A percentile compares a stretch with the other conserved stretches of the same genome.
Conservation (phyloP, 139 green algal species). For the Micromonas commoda region DNA sequence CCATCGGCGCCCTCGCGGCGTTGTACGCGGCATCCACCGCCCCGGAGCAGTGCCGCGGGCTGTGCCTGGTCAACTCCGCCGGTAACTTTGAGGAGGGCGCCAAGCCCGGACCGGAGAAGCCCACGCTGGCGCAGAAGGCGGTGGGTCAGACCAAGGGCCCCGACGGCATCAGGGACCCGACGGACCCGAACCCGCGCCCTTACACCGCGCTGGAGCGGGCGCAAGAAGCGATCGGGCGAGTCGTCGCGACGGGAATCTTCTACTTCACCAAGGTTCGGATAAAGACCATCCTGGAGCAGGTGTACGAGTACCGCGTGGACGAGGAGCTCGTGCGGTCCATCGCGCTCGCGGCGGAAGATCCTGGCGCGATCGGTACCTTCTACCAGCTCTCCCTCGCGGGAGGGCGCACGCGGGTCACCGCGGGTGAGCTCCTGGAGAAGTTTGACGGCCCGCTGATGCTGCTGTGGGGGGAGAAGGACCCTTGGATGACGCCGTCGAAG, state of each 20-base stretch:
- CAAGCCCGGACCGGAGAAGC: conserved; percentile 23
- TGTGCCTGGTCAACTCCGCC: conserved; percentile 28
- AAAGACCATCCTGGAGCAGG: conserved; percentile 32
- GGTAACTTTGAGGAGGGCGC: conserved; percentile 29
- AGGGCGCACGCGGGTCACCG: conserved; percentile 7
- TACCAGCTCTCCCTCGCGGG: conserved; percentile 26
- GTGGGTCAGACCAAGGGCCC: not conserved
- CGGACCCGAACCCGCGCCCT: not conserved
- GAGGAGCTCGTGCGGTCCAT: conserved; percentile 24
- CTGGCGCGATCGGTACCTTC: conserved; percentile 19
- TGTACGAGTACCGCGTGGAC: conserved; percentile 26
- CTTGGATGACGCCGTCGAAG: conserved; percentile 33
- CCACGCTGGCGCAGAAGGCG: conserved; percentile 13
- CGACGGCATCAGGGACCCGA: not conserved
- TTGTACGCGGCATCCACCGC: conserved; percentile 23
- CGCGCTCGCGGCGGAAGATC: conserved; percentile 21
- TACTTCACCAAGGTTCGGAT: conserved; percentile 31
- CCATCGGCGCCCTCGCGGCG: conserved; percentile 31
- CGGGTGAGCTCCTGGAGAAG: conserved; percentile 4
- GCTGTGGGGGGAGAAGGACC: conserved; percentile 35
- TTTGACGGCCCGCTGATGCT: conserved; percentile 22
- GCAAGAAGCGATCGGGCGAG: not conserved
- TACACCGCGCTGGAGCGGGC: not conserved
- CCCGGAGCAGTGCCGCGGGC: conserved; percentile 7
- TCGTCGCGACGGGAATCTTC: conserved; percentile 20